phyloP scores from a whole-genome alignment of 2,329 filamentous ascomycete species.

The Saccharata proteae region DNA sequence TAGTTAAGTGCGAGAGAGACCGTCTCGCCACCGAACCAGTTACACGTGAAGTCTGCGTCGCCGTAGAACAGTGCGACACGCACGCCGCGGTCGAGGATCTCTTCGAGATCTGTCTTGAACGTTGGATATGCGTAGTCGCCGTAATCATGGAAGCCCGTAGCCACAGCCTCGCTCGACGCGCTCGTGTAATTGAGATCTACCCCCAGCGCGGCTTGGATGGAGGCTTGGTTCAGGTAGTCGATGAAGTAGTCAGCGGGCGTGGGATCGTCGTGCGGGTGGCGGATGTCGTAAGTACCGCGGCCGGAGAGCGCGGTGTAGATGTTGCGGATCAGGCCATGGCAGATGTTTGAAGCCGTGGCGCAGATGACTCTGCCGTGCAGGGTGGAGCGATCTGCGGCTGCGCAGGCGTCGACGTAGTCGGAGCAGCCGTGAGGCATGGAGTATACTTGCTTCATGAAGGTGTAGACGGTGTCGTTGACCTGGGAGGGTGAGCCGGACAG shows the following conservation, averaged over 20 bases:
- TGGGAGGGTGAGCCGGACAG: not conserved
- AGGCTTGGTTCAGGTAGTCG: slow-evolving; percentile 34
- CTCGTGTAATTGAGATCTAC: slow-evolving; percentile 39
- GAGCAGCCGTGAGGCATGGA: slow-evolving; percentile 38
- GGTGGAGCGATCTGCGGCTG: slow-evolving; percentile 22
- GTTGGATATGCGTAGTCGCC: slow-evolving; percentile 36
- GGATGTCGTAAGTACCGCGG: slow-evolving; percentile 44
- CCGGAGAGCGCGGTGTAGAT: slow-evolving; percentile 19
- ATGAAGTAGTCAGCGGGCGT: slow-evolving; percentile 40
- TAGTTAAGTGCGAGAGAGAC: slow-evolving; percentile 48
- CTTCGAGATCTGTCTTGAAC: slow-evolving; percentile 34
- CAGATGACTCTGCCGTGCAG: slow-evolving; percentile 2
- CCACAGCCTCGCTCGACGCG: slow-evolving; percentile 28
- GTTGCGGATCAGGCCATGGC: slow-evolving; percentile 17
- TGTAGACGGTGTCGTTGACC: slow-evolving; percentile 35
- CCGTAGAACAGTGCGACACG: slow-evolving; percentile 47
- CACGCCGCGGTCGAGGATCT: slow-evolving; percentile 42
- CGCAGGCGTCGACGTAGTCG: slow-evolving; percentile 39
- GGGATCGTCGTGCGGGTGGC: slow-evolving; percentile 37
- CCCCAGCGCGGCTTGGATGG: slow-evolving; percentile 23
- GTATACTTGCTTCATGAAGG: slow-evolving; percentile 32
- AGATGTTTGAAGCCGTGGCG: slow-evolving; percentile 25
- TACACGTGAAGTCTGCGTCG: slow-evolving; percentile 43
- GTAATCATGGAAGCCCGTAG: slow-evolving; percentile 31
- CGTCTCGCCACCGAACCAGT: slow-evolving; percentile 62